Conservation (phyloP, 371 early-diverging fungal genomes). For the Batkoa obscura region DNA sequence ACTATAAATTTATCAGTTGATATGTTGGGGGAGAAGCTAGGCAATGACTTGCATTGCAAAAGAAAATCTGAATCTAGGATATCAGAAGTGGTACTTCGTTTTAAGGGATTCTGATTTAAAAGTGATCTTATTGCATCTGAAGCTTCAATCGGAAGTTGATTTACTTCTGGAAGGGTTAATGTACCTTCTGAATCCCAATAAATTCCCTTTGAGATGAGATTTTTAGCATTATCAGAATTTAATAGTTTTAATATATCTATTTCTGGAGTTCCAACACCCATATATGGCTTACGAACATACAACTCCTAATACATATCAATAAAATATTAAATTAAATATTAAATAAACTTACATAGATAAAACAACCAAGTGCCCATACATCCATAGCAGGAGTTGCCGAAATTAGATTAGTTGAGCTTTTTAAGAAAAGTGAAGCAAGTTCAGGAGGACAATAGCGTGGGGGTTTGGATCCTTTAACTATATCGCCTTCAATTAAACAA, state of each 20-base stretch:
- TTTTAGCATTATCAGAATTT: background rate
- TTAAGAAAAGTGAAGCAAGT: background rate
- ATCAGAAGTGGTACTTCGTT: background rate
- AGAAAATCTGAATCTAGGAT: background rate
- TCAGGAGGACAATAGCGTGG: conserved; percentile 5
- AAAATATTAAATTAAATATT: no score
- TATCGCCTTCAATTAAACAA: background rate
- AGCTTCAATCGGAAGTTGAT: background rate
- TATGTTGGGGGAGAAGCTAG: background rate
- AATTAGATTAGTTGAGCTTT: background rate
- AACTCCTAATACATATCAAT: background rate
- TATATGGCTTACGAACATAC: background rate
- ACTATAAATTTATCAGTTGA: background rate
- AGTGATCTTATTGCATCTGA: background rate
- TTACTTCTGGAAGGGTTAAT: background rate
- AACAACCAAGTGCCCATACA: conserved; percentile 6
- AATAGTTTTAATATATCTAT: background rate
- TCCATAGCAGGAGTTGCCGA: conserved; percentile 1
- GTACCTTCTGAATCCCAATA: background rate
- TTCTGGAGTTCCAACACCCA: background rate
- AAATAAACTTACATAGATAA: conserved; percentile 4
- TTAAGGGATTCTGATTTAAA: background rate
- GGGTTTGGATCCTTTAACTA: background rate
- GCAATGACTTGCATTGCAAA: no score
- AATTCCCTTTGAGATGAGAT: background rate